Conservation (phyloP, 78 protist genomes). For the Emiliania huxleyi region DNA sequence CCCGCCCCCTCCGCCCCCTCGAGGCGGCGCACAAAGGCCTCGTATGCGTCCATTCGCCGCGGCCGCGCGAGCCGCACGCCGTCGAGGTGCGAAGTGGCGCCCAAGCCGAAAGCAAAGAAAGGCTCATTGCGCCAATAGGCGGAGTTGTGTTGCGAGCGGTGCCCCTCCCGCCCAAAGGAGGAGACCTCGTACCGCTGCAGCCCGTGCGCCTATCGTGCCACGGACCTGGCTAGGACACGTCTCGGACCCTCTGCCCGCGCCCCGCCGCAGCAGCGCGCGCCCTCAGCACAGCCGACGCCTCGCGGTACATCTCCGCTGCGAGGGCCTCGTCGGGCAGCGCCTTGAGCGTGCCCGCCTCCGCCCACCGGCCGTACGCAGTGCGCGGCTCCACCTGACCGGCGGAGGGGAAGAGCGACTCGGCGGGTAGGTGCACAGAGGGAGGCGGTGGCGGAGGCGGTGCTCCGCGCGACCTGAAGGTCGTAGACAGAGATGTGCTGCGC, state of each 20-base stretch:
- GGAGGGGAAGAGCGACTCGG: neutral
- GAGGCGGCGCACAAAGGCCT: neutral
- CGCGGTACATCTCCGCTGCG: neutral
- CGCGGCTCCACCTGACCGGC: neutral
- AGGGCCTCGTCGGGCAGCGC: neutral
- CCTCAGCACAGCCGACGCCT: neutral
- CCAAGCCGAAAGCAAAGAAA: neutral
- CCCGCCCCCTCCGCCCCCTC: no score
- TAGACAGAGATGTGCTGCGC: neutral
- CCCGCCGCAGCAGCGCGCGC: no score
- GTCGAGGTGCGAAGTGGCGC: neutral
- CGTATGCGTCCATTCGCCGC: neutral
- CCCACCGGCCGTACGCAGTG: neutral
- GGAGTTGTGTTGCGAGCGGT: neutral
- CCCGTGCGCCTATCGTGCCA: no score
- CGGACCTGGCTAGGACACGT: no score
- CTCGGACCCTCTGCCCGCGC: no score
- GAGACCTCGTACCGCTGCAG: slow-evolving; percentile 24
- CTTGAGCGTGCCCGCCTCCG: neutral
- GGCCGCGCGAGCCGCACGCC: neutral
- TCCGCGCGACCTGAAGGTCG: slow-evolving; percentile 4
- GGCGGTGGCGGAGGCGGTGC: no score
- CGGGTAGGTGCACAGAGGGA: neutral
- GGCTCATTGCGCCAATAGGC: slow-evolving; percentile 13
- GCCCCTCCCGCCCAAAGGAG: neutral